A percentile compares a stretch with the other conserved stretches of the same genome.
These are phyloP conservation scores for Kwoniella newhampshirensis DNA, from an alignment of 768 basidiomycete genomes.

Conservation along the genomic window DNA sequence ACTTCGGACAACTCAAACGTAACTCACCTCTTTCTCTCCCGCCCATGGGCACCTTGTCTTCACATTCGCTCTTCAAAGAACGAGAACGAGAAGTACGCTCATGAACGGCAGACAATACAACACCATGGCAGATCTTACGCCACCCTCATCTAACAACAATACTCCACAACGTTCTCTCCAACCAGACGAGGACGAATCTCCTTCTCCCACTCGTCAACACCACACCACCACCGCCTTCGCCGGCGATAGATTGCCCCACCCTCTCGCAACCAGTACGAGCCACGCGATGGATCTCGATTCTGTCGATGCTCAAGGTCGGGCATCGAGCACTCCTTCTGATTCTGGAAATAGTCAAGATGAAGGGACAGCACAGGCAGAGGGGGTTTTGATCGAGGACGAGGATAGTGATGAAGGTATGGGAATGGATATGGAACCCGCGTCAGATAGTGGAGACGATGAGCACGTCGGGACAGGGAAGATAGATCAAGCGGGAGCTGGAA, in stretches of 20 bases:
- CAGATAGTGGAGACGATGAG: not conserved
- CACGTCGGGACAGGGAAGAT: not conserved
- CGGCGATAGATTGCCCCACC: too few species aligned
- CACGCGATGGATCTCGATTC: slow-evolving; percentile 18
- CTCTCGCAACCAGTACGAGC: slow-evolving; percentile 6
- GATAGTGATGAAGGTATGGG: not conserved
- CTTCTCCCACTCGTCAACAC: slow-evolving; percentile 8
- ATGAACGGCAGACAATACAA: not conserved
- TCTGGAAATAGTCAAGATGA: too few species aligned
- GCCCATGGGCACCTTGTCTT: not conserved
- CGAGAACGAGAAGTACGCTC: not conserved
- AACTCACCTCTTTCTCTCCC: not conserved
- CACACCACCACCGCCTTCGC: too few species aligned
- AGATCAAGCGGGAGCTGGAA: not conserved
- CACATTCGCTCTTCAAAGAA: not conserved
- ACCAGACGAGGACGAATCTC: not conserved
- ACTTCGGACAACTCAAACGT: slow-evolving; percentile 2
- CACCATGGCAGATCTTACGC: slow-evolving; percentile 33
- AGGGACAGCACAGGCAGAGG: too few species aligned
- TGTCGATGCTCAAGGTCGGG: not conserved
- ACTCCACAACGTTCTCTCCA: slow-evolving; percentile 22
- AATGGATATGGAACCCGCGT: not conserved
- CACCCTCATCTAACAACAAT: slow-evolving; percentile 30
- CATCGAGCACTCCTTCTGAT: too few species aligned
- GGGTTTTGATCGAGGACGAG: not conserved